Percentiles rank a stretch among this genome's conserved stretches.
Evolutionary conservation across 139 green algal genomes (phyloP).

Genomic region (Chlamydomonas sp.): DNA sequence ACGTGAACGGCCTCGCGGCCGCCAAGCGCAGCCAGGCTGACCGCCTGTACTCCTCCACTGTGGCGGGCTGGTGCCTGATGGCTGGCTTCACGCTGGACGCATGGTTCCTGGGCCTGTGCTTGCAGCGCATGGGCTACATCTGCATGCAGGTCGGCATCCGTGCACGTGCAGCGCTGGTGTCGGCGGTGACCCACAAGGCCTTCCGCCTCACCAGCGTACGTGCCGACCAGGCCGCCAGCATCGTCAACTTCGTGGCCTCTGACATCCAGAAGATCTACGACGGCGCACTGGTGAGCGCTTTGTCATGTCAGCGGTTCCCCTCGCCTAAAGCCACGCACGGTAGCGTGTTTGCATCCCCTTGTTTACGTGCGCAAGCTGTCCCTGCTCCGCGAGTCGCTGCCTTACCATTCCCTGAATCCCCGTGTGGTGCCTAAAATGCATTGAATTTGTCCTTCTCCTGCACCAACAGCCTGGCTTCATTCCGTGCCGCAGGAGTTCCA

Average conservation of each 20-base stretch:
- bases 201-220: constrained; percentile 60
- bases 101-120: constrained; percentile 37
- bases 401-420: too few species aligned
- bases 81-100: constrained; percentile 44
- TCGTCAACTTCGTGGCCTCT: constrained; percentile 60
- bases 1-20: neutral
- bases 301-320: too few species aligned
- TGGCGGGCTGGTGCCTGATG: constrained; percentile 40
- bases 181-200: constrained; percentile 60
- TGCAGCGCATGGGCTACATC: constrained; percentile 71
- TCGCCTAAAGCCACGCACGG: too few species aligned
- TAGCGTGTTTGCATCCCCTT: too few species aligned
- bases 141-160: constrained; percentile 56
- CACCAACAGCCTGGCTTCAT: too few species aligned
- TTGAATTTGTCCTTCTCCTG: too few species aligned
- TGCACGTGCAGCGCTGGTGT: constrained; percentile 53
- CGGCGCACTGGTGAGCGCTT: neutral
- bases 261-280: constrained; percentile 63
- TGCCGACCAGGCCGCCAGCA: constrained; percentile 52
- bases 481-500: constrained; percentile 69
- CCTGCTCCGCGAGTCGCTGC: too few species aligned
- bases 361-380: too few species aligned
- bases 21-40: too few species aligned
- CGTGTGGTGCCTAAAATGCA: too few species aligned
- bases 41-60: neutral